A percentile compares a stretch with the other conserved stretches of the same genome.
Conservation (phyloP, 805 yeast genomes). For the Kazachstania martiniae region DNA sequence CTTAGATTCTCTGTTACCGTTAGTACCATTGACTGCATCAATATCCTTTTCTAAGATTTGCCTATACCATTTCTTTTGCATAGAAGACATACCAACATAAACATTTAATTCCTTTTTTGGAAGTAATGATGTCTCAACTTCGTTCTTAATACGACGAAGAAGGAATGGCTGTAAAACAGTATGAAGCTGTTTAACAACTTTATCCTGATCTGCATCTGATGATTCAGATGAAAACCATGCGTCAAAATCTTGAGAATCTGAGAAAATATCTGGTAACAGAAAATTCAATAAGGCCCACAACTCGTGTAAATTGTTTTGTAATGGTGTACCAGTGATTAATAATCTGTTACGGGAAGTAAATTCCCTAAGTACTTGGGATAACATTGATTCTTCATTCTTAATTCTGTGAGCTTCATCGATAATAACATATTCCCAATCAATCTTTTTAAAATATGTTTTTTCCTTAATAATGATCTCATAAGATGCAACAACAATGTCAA, state of each 20-base stretch:
- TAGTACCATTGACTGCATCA: constrained; percentile 91
- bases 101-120: constrained; percentile 87
- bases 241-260: constrained; percentile 66
- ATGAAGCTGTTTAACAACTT: constrained; percentile 79
- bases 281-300: constrained; percentile 75
- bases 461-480: constrained; percentile 72
- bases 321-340: constrained; percentile 73
- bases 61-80: constrained; percentile 91
- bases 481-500: constrained; percentile 62
- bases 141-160: constrained; percentile 80
- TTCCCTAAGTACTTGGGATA: constrained; percentile 65
- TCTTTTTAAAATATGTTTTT: constrained; percentile 53
- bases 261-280: constrained; percentile 67
- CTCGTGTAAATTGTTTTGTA: constrained; percentile 71
- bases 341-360: constrained; percentile 61
- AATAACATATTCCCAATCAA: constrained; percentile 66
- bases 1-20: constrained; percentile 85
- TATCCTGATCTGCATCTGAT: constrained; percentile 31
- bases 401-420: constrained; percentile 78
- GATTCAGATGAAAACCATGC: constrained; percentile 52
- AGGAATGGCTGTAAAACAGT: constrained; percentile 83
- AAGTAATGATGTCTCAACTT: constrained; percentile 80
- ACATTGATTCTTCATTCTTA: constrained; percentile 62
- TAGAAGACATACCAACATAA: constrained; percentile 88
- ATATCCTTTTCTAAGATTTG: constrained; percentile 83